These are phyloP conservation scores for Endoconidiophora polonica DNA, from an alignment of 2,329 filamentous ascomycete species.

Conservation along the genomic window DNA sequence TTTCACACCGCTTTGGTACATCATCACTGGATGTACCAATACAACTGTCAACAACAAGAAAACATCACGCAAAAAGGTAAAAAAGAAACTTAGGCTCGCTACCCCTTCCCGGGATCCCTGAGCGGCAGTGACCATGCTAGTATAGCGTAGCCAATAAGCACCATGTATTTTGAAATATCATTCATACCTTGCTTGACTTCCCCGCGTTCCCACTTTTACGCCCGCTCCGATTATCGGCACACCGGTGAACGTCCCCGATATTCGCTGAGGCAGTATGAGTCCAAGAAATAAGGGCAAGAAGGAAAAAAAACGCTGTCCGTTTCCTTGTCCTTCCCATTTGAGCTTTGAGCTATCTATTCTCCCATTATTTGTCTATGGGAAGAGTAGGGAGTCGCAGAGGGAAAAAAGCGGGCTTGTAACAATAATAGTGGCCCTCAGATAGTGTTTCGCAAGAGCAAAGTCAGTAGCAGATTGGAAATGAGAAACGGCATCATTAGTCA, in stretches of 20 bases:
- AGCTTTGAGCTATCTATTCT: background rate
- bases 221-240: slow-evolving; percentile 9
- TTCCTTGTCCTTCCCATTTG: background rate
- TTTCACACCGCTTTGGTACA: no score
- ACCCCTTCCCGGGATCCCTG: slow-evolving; percentile 1
- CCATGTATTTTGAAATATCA: slow-evolving; percentile 8
- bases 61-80: no score
- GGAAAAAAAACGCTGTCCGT: background rate
- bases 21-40: no score
- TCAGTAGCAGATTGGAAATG: no score
- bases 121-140: background rate
- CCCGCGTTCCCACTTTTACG: slow-evolving; percentile 7
- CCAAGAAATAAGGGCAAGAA: no score
- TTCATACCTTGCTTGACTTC: slow-evolving; percentile 2
- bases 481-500: no score
- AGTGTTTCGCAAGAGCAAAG: no score
- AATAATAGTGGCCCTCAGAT: background rate
- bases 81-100: no score
- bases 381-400: background rate
- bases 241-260: slow-evolving; percentile 1
- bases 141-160: background rate
- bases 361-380: no score
- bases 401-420: background rate
- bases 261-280: slow-evolving; percentile 1
- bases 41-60: no score